phyloP scores from a whole-genome alignment of 2,329 filamentous ascomycete species.

The Nigrospora osmanthi region DNA sequence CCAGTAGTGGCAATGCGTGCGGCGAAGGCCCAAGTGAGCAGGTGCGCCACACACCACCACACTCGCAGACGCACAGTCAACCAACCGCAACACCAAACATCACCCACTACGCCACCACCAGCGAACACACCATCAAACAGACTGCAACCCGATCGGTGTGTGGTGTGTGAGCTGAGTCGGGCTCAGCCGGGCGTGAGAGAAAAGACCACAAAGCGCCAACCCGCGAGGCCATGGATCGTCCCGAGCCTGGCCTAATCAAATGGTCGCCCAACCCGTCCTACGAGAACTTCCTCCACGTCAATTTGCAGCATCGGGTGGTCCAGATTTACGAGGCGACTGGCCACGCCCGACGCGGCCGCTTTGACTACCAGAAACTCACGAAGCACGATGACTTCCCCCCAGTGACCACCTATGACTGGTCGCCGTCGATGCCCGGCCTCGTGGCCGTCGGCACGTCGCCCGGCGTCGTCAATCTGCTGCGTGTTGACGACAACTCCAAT shows the following conservation, averaged over 20 bases:
- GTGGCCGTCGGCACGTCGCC: conserved; percentile 69
- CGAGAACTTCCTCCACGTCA: conserved; percentile 58
- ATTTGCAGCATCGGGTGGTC: conserved; percentile 54
- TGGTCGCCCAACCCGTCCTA: conserved; percentile 54
- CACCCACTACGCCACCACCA: too few species aligned
- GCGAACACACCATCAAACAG: too few species aligned
- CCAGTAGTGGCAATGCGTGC: too few species aligned
- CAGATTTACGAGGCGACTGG: conserved; percentile 57
- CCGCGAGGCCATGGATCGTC: conserved; percentile 39
- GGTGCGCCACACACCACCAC: too few species aligned
- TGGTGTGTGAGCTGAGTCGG: too few species aligned
- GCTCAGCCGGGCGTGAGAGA: too few species aligned
- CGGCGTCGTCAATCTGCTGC: conserved; percentile 67
- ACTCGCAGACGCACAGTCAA: too few species aligned
- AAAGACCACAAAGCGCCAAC: too few species aligned
- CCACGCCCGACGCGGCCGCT: conserved; percentile 45
- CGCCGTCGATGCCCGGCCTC: conserved; percentile 52
- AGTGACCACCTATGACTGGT: conserved; percentile 61
- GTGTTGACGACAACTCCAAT: conserved; percentile 63
- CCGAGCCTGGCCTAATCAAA: conserved; percentile 55
- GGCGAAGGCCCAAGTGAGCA: too few species aligned
- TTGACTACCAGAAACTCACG: conserved; percentile 49
- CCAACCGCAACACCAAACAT: too few species aligned
- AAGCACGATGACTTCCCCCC: conserved; percentile 57
- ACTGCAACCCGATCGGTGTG: too few species aligned